Conservation (phyloP, 1,139 yeast species). For the Magnusiomyces magnusii region DNA sequence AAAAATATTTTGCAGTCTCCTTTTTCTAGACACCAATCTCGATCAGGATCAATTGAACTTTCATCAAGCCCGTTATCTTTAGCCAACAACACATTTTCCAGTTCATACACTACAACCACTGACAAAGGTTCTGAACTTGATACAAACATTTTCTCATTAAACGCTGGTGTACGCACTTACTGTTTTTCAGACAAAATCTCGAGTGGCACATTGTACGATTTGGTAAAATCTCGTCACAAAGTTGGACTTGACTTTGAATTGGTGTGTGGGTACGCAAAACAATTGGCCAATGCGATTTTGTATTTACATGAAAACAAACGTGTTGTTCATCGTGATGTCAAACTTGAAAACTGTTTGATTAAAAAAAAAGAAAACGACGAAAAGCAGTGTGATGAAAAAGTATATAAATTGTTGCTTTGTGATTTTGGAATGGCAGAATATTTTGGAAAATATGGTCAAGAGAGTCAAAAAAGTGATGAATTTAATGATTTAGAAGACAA, state of each 20-base stretch:
- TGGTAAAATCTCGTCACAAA: conserved; percentile 44
- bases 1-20: neutral
- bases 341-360: conserved; percentile 74
- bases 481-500: no score
- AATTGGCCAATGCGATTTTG: conserved; percentile 52
- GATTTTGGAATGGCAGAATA: conserved; percentile 79
- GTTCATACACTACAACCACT: no score
- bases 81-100: no score
- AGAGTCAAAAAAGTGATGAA: no score
- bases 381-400: conserved; percentile 32
- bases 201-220: conserved; percentile 79
- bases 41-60: neutral
- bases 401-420: conserved; percentile 41
- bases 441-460: no score
- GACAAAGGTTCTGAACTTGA: no score
- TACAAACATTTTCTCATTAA: conserved; percentile 13
- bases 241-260: conserved; percentile 16
- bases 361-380: conserved; percentile 33
- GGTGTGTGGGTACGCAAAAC: conserved; percentile 39
- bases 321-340: conserved; percentile 83
- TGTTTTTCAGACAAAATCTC: conserved; percentile 64
- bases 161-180: conserved; percentile 43
- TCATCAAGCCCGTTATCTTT: neutral
- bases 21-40: neutral
- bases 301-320: conserved; percentile 63